These are phyloP conservation scores for Geranium incanum DNA, from an alignment of 441 rosid genomes.

Conservation along the genomic window DNA sequence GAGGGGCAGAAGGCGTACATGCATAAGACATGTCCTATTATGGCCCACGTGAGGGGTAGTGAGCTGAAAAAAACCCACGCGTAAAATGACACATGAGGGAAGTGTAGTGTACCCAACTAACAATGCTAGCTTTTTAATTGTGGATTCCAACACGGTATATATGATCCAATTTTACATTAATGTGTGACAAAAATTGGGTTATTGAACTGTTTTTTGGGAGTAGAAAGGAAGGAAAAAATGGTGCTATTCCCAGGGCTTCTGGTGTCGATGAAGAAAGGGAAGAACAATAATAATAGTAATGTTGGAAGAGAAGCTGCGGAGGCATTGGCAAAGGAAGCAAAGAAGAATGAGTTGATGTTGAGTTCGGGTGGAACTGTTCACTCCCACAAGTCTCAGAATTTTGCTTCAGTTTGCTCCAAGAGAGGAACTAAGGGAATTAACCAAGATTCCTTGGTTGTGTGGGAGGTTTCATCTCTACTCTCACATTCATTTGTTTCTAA, in stretches of 20 bases:
- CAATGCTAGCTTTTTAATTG: no score
- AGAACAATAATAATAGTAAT: conserved; percentile 24
- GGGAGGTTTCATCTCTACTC: conserved; percentile 53
- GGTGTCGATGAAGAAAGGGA: conserved; percentile 51
- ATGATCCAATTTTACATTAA: no score
- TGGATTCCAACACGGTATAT: no score
- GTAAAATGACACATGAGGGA: no score
- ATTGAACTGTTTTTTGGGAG: background rate
- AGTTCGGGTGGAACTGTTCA: conserved; percentile 52
- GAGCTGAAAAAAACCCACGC: no score
- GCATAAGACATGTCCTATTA: no score
- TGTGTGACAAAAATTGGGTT: background rate
- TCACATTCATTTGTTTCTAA: background rate
- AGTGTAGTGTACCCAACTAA: no score
- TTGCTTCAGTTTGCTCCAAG: conserved; percentile 61
- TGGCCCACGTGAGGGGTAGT: no score
- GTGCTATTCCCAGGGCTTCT: conserved; percentile 46
- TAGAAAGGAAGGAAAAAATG: conserved; percentile 17
- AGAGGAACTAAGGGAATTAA: conserved; percentile 77
- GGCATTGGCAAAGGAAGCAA: conserved; percentile 56
- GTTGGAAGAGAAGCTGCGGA: conserved; percentile 56
- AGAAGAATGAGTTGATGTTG: conserved; percentile 48
- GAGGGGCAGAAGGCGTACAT: no score
- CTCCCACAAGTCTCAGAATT: conserved; percentile 37
- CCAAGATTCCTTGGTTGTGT: conserved; percentile 67